Evolutionary conservation across 768 basidiomycete species (phyloP), one percentile per base, ranked within the genome.

Genomic region (Fibroporia radiculosa): DNA sequence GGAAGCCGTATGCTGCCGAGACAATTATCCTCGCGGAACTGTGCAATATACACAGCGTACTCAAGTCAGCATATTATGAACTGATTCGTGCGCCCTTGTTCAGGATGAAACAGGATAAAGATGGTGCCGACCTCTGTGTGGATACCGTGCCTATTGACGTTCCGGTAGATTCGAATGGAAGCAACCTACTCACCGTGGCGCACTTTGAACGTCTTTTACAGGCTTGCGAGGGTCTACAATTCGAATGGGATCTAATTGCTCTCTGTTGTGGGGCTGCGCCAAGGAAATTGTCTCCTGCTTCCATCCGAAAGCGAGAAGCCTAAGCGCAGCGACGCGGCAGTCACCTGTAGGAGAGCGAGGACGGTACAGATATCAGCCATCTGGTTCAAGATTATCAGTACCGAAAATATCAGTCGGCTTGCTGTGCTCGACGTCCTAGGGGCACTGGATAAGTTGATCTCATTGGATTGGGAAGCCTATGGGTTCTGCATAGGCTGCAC

Each of bases 61-160:
- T 65, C 7, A 65, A 66, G 39, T 54, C 57, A 34, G 68, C 69
- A 1, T 68, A 65, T 42, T 71, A 72, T 46, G 68, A 72, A 45
- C 56, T 72, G 26, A 52, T 68, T 4, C 57, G 68, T 20, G 49
- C 50, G 13, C 39, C 54, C 7, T 55, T 47, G 11, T 63, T 64
- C 44, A 63, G 58, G 6, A 61, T 63, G 41, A 40, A 16, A 1
- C 42, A 38, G 28, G 41, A 39, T 13, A 27, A 34, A 20, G 41
- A 40, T 22, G 42, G 51, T 4, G 45, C 47, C 10, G 34, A 38
- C 27, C 35, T 22, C 10, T 42, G 24, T 4, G 42, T 39, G 27
- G 42, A 40, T 11, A 27, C 40, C 22, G 42, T 6, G 34, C 16
- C 16, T 6, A 18, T 20, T 13, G 28, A 40, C 25, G 18, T 36